These are phyloP conservation scores for Ottelia alismoides DNA, from an alignment of 106 monocot species.

Conservation along the genomic window DNA sequence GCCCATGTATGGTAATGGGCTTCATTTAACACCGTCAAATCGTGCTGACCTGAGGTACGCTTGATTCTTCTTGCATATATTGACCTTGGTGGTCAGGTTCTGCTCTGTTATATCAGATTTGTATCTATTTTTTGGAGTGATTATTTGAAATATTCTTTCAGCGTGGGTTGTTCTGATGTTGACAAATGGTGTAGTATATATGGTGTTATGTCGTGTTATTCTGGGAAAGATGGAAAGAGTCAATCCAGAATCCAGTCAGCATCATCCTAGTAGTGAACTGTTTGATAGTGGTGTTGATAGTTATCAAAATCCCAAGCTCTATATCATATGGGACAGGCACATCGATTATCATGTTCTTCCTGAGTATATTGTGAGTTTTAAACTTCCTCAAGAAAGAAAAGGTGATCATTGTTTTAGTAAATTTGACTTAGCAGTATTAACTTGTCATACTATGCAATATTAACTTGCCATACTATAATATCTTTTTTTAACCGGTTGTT, in stretches of 20 bases:
- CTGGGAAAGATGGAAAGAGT: constrained; percentile 59
- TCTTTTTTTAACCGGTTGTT: too few species aligned
- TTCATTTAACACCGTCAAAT: constrained; percentile 51
- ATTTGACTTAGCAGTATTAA: too few species aligned
- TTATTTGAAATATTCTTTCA: constrained; percentile 8
- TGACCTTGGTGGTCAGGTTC: background rate
- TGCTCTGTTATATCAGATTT: too few species aligned
- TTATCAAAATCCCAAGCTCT: constrained; percentile 48
- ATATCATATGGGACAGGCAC: constrained; percentile 47
- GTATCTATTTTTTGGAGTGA: too few species aligned
- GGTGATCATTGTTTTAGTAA: too few species aligned
- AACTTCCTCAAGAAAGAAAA: constrained; percentile 34
- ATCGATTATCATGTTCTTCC: constrained; percentile 40
- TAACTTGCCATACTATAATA: too few species aligned
- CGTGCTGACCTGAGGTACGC: constrained; percentile 39
- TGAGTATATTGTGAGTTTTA: constrained; percentile 59
- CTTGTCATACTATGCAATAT: too few species aligned
- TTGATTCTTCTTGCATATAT: constrained; percentile 7
- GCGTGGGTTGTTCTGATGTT: constrained; percentile 39
- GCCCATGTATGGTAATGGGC: constrained; percentile 30
- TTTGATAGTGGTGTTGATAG: constrained; percentile 66
- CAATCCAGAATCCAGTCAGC: constrained; percentile 40
- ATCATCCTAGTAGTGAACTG: constrained; percentile 36
- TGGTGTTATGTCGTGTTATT: constrained; percentile 71
- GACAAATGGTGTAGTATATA: constrained; percentile 40